phyloP scores from a whole-genome alignment of 2,329 filamentous ascomycete species.

The Beauveria sp. region DNA sequence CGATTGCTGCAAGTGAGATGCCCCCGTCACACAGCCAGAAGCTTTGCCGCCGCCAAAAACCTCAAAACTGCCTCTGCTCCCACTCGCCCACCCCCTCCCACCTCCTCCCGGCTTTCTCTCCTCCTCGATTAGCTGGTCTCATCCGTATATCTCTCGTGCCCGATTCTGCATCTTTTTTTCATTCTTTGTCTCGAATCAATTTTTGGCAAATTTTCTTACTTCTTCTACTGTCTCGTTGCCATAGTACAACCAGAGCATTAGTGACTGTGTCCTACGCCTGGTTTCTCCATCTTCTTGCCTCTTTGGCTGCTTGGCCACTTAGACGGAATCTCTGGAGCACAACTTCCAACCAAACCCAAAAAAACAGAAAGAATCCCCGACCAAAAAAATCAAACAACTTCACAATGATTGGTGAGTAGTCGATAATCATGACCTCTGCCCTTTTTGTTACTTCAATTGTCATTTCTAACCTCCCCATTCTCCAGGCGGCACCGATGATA shows the following conservation, averaged over 20 bases:
- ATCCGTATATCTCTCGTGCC: conserved; percentile 22
- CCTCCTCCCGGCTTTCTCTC: conserved; percentile 22
- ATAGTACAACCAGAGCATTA: neutral
- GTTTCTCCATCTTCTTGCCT: neutral
- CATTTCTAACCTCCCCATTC: neutral
- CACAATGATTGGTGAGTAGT: conserved; percentile 4
- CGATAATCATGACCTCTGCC: conserved; percentile 8
- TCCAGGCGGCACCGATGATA: conserved; percentile 38
- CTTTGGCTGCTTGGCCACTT: neutral
- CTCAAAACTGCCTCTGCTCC: conserved; percentile 5
- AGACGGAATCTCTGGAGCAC: neutral
- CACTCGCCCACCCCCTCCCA: neutral
- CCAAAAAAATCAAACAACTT: neutral
- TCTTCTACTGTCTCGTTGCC: neutral
- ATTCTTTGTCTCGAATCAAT: neutral
- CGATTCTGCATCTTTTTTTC: conserved; percentile 5
- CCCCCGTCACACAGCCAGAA: no score
- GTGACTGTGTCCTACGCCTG: conserved; percentile 7
- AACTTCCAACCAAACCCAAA: neutral
- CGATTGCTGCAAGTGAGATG: no score
- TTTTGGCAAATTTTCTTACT: neutral
- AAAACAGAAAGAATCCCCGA: neutral
- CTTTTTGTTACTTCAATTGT: neutral
- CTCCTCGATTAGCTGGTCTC: conserved; percentile 51
- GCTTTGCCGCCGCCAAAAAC: neutral